Evolutionary conservation across 108 stramenopile species (phyloP).

Genomic region (Cyclotella choctawhatcheeana): DNA sequence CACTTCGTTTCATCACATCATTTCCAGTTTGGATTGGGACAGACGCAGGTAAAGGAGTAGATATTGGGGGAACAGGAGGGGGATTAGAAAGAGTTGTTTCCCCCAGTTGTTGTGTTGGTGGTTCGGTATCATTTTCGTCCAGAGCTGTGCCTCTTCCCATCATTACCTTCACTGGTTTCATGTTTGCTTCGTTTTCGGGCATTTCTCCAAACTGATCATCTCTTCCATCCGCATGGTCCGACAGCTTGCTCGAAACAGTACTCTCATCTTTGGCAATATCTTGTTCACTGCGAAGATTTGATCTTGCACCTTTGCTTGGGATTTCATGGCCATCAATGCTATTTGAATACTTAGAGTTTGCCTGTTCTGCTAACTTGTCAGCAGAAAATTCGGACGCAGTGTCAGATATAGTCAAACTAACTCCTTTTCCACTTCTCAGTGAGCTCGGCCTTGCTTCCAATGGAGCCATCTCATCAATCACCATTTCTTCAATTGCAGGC

Average conservation of each 20-base stretch:
- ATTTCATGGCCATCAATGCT: conserved; percentile 37
- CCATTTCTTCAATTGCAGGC: conserved; percentile 70
- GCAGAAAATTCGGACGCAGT: conserved; percentile 33
- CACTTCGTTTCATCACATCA: conserved; percentile 13
- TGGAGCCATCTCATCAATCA: conserved; percentile 54
- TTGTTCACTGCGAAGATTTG: conserved; percentile 7
- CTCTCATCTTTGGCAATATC: conserved; percentile 9
- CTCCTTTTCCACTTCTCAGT: conserved; percentile 11
- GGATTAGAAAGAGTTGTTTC: conserved; percentile 21
- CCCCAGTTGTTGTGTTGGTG: conserved; percentile 27
- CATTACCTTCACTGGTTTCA: conserved; percentile 83
- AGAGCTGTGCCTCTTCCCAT: conserved; percentile 85
- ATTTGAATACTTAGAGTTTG: conserved; percentile 19
- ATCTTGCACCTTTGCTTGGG: conserved; percentile 21
- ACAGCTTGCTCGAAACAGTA: conserved; percentile 15
- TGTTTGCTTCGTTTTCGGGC: conserved; percentile 89
- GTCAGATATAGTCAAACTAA: conserved; percentile 42
- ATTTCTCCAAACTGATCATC: conserved; percentile 82
- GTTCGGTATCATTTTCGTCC: conserved; percentile 49
- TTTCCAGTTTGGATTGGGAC: conserved; percentile 10
- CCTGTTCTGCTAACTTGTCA: conserved; percentile 4
- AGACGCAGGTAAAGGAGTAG: neutral
- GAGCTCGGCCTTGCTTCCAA: conserved; percentile 9
- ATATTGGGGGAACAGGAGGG: conserved; percentile 4
- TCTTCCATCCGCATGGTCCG: conserved; percentile 37